Conservation (phyloP, 83 land plant species). For the Diphasiastrum complanatum region DNA sequence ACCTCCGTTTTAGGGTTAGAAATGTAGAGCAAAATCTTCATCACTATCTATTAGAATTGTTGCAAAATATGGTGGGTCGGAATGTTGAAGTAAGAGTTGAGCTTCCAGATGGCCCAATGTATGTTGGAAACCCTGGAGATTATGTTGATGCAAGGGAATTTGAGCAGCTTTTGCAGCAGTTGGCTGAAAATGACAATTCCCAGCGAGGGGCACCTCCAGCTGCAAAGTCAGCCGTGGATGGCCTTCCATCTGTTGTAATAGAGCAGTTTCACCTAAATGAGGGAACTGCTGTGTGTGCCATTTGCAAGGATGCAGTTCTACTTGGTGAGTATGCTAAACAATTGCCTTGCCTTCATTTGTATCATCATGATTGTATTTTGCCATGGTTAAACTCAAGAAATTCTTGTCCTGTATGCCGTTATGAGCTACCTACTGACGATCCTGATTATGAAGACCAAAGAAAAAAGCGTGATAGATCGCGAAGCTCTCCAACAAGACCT, state of each 20-base stretch:
- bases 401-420: constrained; percentile 53
- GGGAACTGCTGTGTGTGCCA: constrained; percentile 29
- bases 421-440: constrained; percentile 58
- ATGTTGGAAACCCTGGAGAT: constrained; percentile 45
- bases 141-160: constrained; percentile 47
- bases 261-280: constrained; percentile 14
- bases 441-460: constrained; percentile 50
- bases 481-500: no score
- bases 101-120: constrained; percentile 33
- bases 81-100: constrained; percentile 31
- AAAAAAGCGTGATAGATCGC: no score
- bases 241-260: constrained; percentile 22
- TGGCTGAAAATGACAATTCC: constrained; percentile 41
- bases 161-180: constrained; percentile 40
- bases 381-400: constrained; percentile 48
- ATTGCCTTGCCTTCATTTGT: constrained; percentile 50
- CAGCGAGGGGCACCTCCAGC: constrained; percentile 54
- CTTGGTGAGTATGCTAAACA: constrained; percentile 33
- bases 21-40: background rate
- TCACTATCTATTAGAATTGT: constrained; percentile 16
- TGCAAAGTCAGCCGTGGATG: constrained; percentile 30
- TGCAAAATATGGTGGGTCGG: constrained; percentile 30
- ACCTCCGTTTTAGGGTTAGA: background rate
- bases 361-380: constrained; percentile 51
- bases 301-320: constrained; percentile 39